A percentile compares a stretch with the other conserved stretches of the same genome.
phyloP scores from a whole-genome alignment of 2,329 filamentous ascomycete genomes.

The Sclerotinia borealis region DNA sequence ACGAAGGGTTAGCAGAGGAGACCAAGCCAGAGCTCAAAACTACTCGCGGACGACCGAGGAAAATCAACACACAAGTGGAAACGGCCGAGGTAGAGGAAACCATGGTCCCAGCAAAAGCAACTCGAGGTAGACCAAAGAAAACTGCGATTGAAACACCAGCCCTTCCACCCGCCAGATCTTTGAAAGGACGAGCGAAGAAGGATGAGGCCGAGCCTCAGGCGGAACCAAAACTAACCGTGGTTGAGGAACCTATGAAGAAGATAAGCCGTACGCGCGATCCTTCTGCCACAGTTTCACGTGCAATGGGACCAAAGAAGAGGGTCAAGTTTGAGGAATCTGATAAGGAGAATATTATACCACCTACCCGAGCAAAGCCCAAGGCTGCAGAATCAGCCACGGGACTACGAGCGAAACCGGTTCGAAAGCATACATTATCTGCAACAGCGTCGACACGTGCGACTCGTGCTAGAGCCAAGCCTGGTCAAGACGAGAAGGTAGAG shows the following conservation, averaged over 20 bases:
- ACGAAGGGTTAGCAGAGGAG: slow-evolving; percentile 16
- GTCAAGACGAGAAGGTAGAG: slow-evolving; percentile 31
- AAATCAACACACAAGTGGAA: slow-evolving; percentile 31
- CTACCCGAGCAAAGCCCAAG: slow-evolving; percentile 36
- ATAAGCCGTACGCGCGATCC: slow-evolving; percentile 34
- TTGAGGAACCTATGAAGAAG: slow-evolving; percentile 36
- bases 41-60: slow-evolving; percentile 44
- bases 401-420: slow-evolving; percentile 43
- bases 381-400: slow-evolving; percentile 34
- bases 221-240: slow-evolving; percentile 18
- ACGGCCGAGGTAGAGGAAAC: slow-evolving; percentile 22
- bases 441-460: slow-evolving; percentile 27
- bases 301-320: slow-evolving; percentile 48
- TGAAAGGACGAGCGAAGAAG: slow-evolving; percentile 29
- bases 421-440: slow-evolving; percentile 37
- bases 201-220: slow-evolving; percentile 22
- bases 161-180: slow-evolving; percentile 18
- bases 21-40: slow-evolving; percentile 33
- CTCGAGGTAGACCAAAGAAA: slow-evolving; percentile 43
- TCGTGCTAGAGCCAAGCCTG: slow-evolving; percentile 29
- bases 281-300: slow-evolving; percentile 35
- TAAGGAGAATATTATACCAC: slow-evolving; percentile 55
- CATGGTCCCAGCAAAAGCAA: slow-evolving; percentile 31
- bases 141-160: slow-evolving; percentile 21
- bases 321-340: slow-evolving; percentile 57